Percentiles rank a stretch among this genome's conserved stretches.
These are phyloP conservation scores for Mrakia blollopis DNA, from an alignment of 768 basidiomycete genomes.

Conservation along the genomic window DNA sequence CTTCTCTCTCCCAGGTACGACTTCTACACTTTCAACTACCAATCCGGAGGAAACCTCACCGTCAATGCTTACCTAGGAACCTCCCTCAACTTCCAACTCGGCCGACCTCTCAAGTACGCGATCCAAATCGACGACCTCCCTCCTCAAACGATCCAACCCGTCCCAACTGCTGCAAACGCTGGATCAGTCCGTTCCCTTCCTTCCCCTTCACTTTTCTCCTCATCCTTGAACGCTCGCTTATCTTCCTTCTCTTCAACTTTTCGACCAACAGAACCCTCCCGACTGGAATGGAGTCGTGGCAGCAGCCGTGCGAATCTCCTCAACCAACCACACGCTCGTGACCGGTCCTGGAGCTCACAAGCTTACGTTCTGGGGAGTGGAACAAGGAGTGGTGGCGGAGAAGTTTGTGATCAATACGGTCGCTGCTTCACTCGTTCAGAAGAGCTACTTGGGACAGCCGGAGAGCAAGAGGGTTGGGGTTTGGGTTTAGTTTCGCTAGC, in stretches of 20 bases:
- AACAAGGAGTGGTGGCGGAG: slow-evolving; percentile 58
- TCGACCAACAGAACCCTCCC: slow-evolving; percentile 43
- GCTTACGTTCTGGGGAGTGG: slow-evolving; percentile 58
- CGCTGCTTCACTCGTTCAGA: background rate
- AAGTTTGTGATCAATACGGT: slow-evolving; percentile 54
- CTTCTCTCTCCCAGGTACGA: slow-evolving; percentile 48
- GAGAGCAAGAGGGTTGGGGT: background rate
- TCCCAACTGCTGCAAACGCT: background rate
- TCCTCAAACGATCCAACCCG: slow-evolving; percentile 38
- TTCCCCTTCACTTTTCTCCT: background rate
- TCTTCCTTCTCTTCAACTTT: background rate
- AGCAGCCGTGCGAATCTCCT: slow-evolving; percentile 52
- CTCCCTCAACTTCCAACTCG: slow-evolving; percentile 51
- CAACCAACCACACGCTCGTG: slow-evolving; percentile 46
- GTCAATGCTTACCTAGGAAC: slow-evolving; percentile 54
- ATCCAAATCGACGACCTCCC: slow-evolving; percentile 52
- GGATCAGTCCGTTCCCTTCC: background rate
- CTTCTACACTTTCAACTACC: slow-evolving; percentile 58
- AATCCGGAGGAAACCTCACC: slow-evolving; percentile 48
- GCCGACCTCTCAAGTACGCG: slow-evolving; percentile 52
- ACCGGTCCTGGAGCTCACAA: slow-evolving; percentile 56
- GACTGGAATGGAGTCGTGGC: slow-evolving; percentile 56
- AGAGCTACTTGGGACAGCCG: background rate
- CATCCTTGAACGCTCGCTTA: background rate
- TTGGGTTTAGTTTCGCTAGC: background rate